A percentile compares a stretch with the other conserved stretches of the same genome.
These are phyloP conservation scores for Extremus antarcticus DNA, from an alignment of 495 filamentous ascomycete species.

Conservation along the genomic window DNA sequence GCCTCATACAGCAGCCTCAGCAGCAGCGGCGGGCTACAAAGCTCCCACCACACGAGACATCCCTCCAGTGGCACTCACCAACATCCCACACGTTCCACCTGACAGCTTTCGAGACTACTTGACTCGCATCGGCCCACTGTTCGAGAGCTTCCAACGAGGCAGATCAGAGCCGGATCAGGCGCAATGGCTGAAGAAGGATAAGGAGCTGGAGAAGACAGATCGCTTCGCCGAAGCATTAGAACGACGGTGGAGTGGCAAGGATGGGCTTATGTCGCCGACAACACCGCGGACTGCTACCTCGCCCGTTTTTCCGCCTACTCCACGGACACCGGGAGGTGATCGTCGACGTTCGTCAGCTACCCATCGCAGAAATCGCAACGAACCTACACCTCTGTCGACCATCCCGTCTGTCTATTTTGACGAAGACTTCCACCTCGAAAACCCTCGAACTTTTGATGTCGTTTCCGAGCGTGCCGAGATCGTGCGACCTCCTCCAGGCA, in stretches of 20 bases:
- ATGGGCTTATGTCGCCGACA: conserved; percentile 13
- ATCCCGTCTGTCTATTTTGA: conserved; percentile 93
- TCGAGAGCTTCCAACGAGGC: conserved; percentile 70
- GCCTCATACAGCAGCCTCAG: conserved; percentile 52
- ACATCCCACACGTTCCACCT: conserved; percentile 70
- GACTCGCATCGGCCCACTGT: conserved; percentile 65
- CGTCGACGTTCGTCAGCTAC: conserved; percentile 43
- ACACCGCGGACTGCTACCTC: conserved; percentile 27
- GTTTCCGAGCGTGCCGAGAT: conserved; percentile 95
- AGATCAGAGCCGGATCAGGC: conserved; percentile 51
- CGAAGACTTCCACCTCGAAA: conserved; percentile 88
- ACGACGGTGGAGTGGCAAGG: conserved; percentile 13
- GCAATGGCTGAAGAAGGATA: conserved; percentile 30
- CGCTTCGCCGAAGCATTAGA: conserved; percentile 40
- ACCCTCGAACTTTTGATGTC: conserved; percentile 90
- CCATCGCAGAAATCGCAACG: conserved; percentile 44
- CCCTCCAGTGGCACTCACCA: conserved; percentile 83
- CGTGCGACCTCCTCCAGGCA: conserved; percentile 47
- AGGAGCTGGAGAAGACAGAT: conserved; percentile 40
- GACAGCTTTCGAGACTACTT: conserved; percentile 77
- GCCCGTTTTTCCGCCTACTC: conserved; percentile 39
- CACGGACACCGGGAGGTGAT: conserved; percentile 10
- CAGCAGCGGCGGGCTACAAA: conserved; percentile 57
- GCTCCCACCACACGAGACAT: conserved; percentile 88
- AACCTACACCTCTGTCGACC: conserved; percentile 75